Conservation (phyloP, 495 filamentous ascomycete genomes). For the Hypoxylon subgilvum region DNA sequence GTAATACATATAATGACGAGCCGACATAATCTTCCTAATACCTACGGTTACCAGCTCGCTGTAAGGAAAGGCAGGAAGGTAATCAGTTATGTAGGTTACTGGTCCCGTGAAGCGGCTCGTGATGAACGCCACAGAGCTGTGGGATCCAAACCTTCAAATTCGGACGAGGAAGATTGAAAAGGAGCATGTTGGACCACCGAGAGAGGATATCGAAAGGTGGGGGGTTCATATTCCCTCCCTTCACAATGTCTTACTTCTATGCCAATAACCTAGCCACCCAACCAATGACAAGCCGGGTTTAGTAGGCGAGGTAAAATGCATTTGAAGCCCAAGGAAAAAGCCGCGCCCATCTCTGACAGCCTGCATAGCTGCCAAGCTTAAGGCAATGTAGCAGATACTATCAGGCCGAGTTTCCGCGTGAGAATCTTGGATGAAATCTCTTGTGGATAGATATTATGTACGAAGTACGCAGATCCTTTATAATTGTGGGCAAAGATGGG, state of each 20-base stretch:
- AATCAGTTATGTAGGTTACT: conserved; percentile 2
- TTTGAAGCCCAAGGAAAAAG: conserved; percentile 23
- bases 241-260: conserved; percentile 21
- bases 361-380: neutral
- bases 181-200: conserved; percentile 30
- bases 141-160: conserved; percentile 3
- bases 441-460: conserved; percentile 24
- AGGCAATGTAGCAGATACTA: conserved; percentile 4
- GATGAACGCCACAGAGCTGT: conserved; percentile 13
- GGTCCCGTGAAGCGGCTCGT: conserved; percentile 27
- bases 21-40: too few relatives aligned
- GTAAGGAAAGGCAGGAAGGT: too few relatives aligned
- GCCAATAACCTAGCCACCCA: too few relatives aligned
- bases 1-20: too few relatives aligned
- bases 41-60: too few relatives aligned
- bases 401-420: conserved; percentile 6
- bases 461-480: conserved; percentile 35
- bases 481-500: conserved; percentile 25
- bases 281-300: conserved; percentile 22
- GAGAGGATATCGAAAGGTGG: conserved; percentile 36
- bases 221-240: conserved; percentile 21
- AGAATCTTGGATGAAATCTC: conserved; percentile 23
- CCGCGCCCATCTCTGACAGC: conserved; percentile 26
- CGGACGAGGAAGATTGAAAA: conserved; percentile 14
- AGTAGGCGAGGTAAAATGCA: too few relatives aligned